Evolutionary conservation across 495 filamentous ascomycete species (phyloP).

Genomic region (Bathelium albidoporum): DNA sequence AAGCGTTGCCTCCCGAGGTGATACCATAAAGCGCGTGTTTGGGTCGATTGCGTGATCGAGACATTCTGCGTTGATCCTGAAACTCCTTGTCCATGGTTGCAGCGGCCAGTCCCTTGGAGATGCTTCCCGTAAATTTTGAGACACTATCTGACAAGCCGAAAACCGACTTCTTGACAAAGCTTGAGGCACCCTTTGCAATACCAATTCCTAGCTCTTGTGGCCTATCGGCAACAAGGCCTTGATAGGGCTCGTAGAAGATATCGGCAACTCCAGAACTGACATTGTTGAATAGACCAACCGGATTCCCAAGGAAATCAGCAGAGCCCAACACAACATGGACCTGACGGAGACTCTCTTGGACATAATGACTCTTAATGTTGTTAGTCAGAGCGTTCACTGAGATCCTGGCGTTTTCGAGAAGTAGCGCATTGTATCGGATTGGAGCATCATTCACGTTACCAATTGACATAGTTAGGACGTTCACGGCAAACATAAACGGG

Average conservation of each 20-base stretch:
- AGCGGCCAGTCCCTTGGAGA: slow-evolving; percentile 89
- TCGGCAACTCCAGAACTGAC: slow-evolving; percentile 92
- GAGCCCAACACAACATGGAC: slow-evolving; percentile 94
- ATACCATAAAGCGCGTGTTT: slow-evolving; percentile 97
- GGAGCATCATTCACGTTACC: slow-evolving; percentile 98
- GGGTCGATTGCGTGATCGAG: slow-evolving; percentile 81
- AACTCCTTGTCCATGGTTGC: slow-evolving; percentile 98
- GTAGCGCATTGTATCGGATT: slow-evolving; percentile 79
- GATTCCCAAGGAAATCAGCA: slow-evolving; percentile 97
- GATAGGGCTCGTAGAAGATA: slow-evolving; percentile 98
- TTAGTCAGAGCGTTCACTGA: slow-evolving; percentile 72
- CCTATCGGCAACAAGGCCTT: slow-evolving; percentile 89
- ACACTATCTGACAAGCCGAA: slow-evolving; percentile 94
- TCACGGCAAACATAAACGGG: slow-evolving; percentile 95
- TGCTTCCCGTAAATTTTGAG: slow-evolving; percentile 90
- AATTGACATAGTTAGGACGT: slow-evolving; percentile 97
- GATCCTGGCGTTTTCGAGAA: slow-evolving; percentile 91
- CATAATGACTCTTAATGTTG: slow-evolving; percentile 87
- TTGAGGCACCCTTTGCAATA: slow-evolving; percentile 90
- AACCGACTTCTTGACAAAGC: slow-evolving; percentile 96
- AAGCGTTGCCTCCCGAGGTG: slow-evolving; percentile 88
- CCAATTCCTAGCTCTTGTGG: slow-evolving; percentile 90
- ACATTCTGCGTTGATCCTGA: slow-evolving; percentile 90
- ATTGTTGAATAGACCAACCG: slow-evolving; percentile 95
- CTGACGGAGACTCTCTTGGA: slow-evolving; percentile 88